Base-by-base conservation (phyloP, 2,329 filamentous ascomycete genomes). In the Exophiala spinifera region DNA sequence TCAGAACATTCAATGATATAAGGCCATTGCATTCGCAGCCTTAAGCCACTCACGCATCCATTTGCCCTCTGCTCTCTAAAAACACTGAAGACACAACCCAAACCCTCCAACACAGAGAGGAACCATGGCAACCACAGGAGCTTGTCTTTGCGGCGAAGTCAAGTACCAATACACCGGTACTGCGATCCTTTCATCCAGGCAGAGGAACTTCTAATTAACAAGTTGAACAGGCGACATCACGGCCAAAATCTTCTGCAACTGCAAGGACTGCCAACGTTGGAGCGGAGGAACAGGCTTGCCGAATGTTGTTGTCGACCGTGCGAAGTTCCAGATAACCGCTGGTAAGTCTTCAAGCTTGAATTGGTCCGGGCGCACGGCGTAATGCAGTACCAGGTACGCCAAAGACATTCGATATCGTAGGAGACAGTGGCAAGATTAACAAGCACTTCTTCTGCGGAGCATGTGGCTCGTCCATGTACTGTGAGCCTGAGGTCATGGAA, bases 361-460 rank as follows among this genome's bases (percentile, higher is more conserved):
- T n/a, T n/a, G n/a, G n/a, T n/a, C n/a, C n/a, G n/a, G n/a, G n/a
- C n/a, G n/a, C n/a, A n/a, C n/a, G n/a, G n/a, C n/a, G n/a, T n/a
- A n/a, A 28, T 21, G 21, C 13, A 14, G 3, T 14, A 14, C 15
- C 17, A 54, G 50, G 50, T 8, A 68, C 67, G 3, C 75, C 77
- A n/a, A 78, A 75, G 57, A 63, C 70, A 23, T 82, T 73, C 63
- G 77, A 81, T 56, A 65, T 68, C 13, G 68, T 64, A 0, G 79
- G 78, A 2, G 72, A 64, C 31, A 77, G 75, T 0, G 80, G 79
- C 20, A 82, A 81, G 63, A 69, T 75, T 56, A 82, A 82, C 67
- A 76, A 74, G 59, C 79, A 81, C 62, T 80, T 74, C 68, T 82
- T 82, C 70, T 82, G 79, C 63, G 59, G 66, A 14, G 75, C 64